phyloP scores from a whole-genome alignment of 495 filamentous ascomycete species.

The Annulohypoxylon maeteangense region DNA sequence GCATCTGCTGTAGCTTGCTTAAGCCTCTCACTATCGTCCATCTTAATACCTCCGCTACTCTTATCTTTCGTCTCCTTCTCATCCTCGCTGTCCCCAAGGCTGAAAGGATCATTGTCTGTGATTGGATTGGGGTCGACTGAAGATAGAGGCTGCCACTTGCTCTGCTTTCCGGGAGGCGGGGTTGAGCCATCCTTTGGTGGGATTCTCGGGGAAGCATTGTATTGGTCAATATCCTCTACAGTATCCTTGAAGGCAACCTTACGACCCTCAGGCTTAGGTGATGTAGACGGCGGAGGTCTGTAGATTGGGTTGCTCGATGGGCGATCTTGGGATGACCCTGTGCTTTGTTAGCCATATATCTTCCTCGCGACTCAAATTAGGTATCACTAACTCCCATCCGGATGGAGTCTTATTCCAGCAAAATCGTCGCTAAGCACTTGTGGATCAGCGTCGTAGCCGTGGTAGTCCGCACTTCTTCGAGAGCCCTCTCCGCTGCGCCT shows the following conservation, averaged over 20 bases:
- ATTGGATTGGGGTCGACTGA: conserved; percentile 88
- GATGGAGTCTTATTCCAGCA: conserved; percentile 82
- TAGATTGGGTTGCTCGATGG: conserved; percentile 74
- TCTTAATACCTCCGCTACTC: conserved; percentile 64
- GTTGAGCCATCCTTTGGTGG: conserved; percentile 53
- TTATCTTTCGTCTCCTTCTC: conserved; percentile 80
- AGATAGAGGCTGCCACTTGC: conserved; percentile 97
- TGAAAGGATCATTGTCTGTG: conserved; percentile 94
- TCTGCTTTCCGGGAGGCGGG: conserved; percentile 67
- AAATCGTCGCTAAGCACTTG: conserved; percentile 91
- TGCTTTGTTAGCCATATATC: conserved; percentile 26
- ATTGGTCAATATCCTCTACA: conserved; percentile 83
- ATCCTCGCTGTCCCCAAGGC: conserved; percentile 93
- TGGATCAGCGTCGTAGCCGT: conserved; percentile 96
- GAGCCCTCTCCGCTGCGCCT: conserved; percentile 54
- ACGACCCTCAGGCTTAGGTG: conserved; percentile 69
- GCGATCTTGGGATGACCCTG: conserved; percentile 39
- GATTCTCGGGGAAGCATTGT: conserved; percentile 67
- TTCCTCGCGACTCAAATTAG: neutral
- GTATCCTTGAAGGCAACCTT: conserved; percentile 82
- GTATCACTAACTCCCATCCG: conserved; percentile 73
- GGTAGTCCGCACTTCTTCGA: conserved; percentile 82
- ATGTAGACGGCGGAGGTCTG: conserved; percentile 72
- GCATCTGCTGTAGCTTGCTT: conserved; percentile 77
- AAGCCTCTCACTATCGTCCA: conserved; percentile 74